Percentiles rank a stretch among this genome's conserved stretches.
Conservation (phyloP, 257 asterid genomes). For the Penstemon davidsonii region DNA sequence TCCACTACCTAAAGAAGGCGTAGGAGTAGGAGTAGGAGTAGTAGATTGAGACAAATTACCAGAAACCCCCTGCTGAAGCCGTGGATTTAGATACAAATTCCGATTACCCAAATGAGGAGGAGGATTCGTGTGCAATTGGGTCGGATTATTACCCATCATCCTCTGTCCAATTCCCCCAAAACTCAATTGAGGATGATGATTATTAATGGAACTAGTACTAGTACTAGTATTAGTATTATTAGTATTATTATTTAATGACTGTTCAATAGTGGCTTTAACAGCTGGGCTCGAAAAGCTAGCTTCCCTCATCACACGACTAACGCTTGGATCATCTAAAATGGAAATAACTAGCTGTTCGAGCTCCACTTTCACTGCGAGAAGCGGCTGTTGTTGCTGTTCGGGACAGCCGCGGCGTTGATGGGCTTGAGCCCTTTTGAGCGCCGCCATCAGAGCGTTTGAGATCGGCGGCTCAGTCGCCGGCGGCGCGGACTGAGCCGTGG, state of each 20-base stretch:
- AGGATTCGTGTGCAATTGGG: neutral
- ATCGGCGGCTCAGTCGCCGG: constrained; percentile 74
- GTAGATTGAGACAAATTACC: constrained; percentile 9
- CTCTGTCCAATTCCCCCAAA: constrained; percentile 46
- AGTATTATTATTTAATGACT: constrained; percentile 43
- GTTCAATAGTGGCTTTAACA: constrained; percentile 77
- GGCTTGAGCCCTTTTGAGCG: constrained; percentile 85
- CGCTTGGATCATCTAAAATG: constrained; percentile 86
- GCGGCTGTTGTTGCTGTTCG: constrained; percentile 91
- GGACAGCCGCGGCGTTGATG: constrained; percentile 89
- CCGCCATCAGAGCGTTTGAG: constrained; percentile 87
- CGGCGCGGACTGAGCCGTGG: constrained; percentile 54
- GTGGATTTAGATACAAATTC: constrained; percentile 61
- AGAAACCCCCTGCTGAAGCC: constrained; percentile 36
- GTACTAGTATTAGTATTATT: constrained; percentile 27
- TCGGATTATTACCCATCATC: too few relatives aligned
- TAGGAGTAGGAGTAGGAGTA: constrained; percentile 21
- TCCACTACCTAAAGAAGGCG: constrained; percentile 22
- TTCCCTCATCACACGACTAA: constrained; percentile 85
- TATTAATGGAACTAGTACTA: constrained; percentile 9
- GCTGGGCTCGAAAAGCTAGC: constrained; percentile 92
- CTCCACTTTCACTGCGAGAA: constrained; percentile 83
- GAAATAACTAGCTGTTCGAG: constrained; percentile 78
- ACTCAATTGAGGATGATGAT: constrained; percentile 28
- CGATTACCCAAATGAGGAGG: constrained; percentile 32